Percentiles rank a stretch among this genome's conserved stretches.
phyloP scores from a whole-genome alignment of 768 basidiomycete genomes.

The Kwoniella dendrophila region DNA sequence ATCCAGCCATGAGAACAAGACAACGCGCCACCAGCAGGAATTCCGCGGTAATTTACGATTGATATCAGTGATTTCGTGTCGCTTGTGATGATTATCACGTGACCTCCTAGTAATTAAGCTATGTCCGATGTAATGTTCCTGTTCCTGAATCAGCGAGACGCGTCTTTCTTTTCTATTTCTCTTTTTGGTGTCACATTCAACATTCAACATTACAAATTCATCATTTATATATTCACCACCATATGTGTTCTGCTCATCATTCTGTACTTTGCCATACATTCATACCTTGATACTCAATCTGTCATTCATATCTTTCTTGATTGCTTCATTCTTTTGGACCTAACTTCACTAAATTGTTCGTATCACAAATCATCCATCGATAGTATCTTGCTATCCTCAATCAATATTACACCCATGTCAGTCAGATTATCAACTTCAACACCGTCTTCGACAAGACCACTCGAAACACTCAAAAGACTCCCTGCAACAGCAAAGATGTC shows the following conservation, averaged over 20 bases:
- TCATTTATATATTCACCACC: no score
- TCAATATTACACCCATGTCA: slow-evolving; percentile 7
- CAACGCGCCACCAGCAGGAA: background rate
- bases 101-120: background rate
- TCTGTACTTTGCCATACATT: background rate
- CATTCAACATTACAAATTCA: no score
- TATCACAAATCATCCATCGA: no score
- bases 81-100: slow-evolving; percentile 4
- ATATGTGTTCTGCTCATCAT: background rate
- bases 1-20: background rate
- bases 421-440: no score
- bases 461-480: slow-evolving; percentile 20
- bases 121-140: background rate
- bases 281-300: background rate
- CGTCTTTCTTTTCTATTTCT: slow-evolving; percentile 14
- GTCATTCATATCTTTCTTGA: background rate
- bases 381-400: no score
- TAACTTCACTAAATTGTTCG: background rate
- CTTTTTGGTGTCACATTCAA: no score
- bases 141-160: slow-evolving; percentile 6
- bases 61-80: slow-evolving; percentile 8
- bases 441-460: no score
- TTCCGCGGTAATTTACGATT: slow-evolving; percentile 5
- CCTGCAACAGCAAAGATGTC: slow-evolving; percentile 14
- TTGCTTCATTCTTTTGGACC: background rate